These are phyloP conservation scores for Boletus tomentosulus DNA, from an alignment of 768 basidiomycete species.

Conservation along the genomic window DNA sequence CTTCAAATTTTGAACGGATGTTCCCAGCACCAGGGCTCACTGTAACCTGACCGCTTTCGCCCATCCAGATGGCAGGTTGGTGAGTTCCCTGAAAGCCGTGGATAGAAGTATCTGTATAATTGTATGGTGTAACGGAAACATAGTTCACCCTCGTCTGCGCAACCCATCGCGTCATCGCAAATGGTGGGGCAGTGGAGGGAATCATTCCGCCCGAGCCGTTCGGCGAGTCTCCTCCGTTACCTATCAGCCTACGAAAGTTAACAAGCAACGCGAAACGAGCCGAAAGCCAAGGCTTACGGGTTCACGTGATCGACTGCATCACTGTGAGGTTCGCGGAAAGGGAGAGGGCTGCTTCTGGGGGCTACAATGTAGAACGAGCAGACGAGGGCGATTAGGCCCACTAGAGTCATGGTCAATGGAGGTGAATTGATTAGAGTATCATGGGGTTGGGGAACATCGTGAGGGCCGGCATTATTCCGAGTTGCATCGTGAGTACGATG, in stretches of 20 bases:
- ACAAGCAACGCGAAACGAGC: neutral
- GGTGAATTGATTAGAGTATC: neutral
- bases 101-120: constrained; percentile 53
- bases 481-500: neutral
- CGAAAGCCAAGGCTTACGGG: constrained; percentile 32
- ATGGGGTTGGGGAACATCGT: neutral
- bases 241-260: constrained; percentile 46
- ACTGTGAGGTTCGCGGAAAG: constrained; percentile 30
- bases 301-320: constrained; percentile 44
- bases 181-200: constrained; percentile 71
- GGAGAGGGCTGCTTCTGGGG: constrained; percentile 1
- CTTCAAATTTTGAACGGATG: constrained; percentile 52
- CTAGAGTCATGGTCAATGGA: constrained; percentile 1
- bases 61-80: constrained; percentile 91
- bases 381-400: constrained; percentile 15
- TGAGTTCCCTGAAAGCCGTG: constrained; percentile 79
- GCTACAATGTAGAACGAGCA: constrained; percentile 12
- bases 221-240: constrained; percentile 68
- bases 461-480: neutral
- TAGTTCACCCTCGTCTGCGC: constrained; percentile 76
- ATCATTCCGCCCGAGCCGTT: constrained; percentile 77
- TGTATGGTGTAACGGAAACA: constrained; percentile 69
- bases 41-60: constrained; percentile 62
- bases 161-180: constrained; percentile 85
- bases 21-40: constrained; percentile 54